phyloP scores from a whole-genome alignment of 129 eudicot genomes.

The Centrapalus pauciflorus region DNA sequence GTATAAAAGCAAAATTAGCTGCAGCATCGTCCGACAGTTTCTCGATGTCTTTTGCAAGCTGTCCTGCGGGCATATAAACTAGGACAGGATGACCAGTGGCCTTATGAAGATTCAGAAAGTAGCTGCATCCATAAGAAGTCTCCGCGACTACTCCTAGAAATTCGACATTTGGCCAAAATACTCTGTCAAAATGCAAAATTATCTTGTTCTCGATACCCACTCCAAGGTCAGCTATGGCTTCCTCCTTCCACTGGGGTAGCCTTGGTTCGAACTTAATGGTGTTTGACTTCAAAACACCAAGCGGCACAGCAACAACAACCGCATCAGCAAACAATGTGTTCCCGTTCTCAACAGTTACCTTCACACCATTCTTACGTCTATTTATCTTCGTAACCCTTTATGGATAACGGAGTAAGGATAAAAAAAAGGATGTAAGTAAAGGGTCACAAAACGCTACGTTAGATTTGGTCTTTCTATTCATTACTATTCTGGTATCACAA shows the following conservation, averaged over 20 bases:
- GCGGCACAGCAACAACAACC: slow-evolving; percentile 81
- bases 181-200: slow-evolving; percentile 76
- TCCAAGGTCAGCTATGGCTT: slow-evolving; percentile 86
- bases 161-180: slow-evolving; percentile 99
- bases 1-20: slow-evolving; percentile 79
- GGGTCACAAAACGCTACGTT: neutral
- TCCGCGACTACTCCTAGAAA: slow-evolving; percentile 98
- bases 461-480: neutral
- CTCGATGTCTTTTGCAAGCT: slow-evolving; percentile 85
- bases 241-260: slow-evolving; percentile 91
- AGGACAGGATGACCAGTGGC: slow-evolving; percentile 93
- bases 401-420: neutral
- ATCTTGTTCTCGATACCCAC: slow-evolving; percentile 95
- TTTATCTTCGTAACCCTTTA: slow-evolving; percentile 63
- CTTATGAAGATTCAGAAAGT: slow-evolving; percentile 95
- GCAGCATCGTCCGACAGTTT: slow-evolving; percentile 89
- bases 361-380: slow-evolving; percentile 73
- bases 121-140: slow-evolving; percentile 86
- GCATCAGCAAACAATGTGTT: slow-evolving; percentile 81
- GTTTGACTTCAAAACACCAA: slow-evolving; percentile 86
- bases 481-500: neutral
- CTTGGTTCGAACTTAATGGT: slow-evolving; percentile 80
- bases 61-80: slow-evolving; percentile 99
- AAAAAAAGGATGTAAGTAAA: slow-evolving; percentile 8
- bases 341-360: slow-evolving; percentile 77